Base-by-base conservation (phyloP, 257 asterid species). In the Hygrophila difformis region DNA sequence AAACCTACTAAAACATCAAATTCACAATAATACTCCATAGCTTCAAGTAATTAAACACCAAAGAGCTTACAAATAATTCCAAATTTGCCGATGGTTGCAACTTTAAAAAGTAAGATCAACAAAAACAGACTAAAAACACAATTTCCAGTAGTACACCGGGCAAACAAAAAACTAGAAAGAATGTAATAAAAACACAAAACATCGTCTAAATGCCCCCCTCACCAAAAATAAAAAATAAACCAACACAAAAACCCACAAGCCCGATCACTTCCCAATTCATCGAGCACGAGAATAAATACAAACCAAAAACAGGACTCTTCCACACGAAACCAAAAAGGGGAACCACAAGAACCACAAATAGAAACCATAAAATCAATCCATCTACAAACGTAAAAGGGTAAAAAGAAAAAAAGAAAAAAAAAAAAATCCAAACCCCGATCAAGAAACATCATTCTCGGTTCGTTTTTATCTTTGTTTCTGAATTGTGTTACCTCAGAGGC, bases 401-500 rank as follows among this genome's bases (percentile, higher is more conserved):
- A 46, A 39, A 18, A 1, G 16, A 18, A 26, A 38, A 38, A 53
- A 40, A 16, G 15, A 50, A 18, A 36, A 31, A 10, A 1, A 3
- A 11, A 14, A 36, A 19, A 34, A 8, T 56, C 8, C 8, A 3
- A 26, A 26, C 31, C 7, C 7, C 60, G 59, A 63, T 47, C 62
- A 53, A 44, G 18, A 33, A 44, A 23, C 31, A 8, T 47, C 44
- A 55, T 18, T 23, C 24, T 49, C 47, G 20, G 41, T 28, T 15
- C 29, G 9, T 12, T 36, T 47, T 33, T 42, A 23, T 35, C n/a
- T n/a, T n/a, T n/a, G n/a, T n/a, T n/a, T n/a, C n/a, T n/a, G n/a
- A n/a, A n/a, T n/a, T n/a, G n/a, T n/a, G 39, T 61, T 64, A 68
- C 71, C 75, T 68, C n/a, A 53, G 39, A 44, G 66, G 18, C 44